These are phyloP conservation scores for Cercophora newfieldiana DNA, from an alignment of 495 filamentous ascomycete genomes.

Conservation along the genomic window DNA sequence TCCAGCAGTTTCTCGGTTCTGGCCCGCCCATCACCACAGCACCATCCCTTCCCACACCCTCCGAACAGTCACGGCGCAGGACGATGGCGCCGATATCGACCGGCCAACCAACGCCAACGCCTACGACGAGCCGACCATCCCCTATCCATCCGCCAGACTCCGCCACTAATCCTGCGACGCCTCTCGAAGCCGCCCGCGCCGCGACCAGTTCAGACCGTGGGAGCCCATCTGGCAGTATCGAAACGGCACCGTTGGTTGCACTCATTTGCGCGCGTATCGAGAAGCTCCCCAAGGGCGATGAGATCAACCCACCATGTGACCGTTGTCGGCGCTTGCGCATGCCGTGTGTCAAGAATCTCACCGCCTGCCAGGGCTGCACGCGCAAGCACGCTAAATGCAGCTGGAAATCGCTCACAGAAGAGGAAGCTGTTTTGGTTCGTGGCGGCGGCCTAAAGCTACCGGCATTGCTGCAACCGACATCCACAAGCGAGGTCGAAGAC, in stretches of 20 bases:
- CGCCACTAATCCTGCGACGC: constrained; percentile 10
- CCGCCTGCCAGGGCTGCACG: constrained; percentile 82
- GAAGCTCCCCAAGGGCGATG: constrained; percentile 67
- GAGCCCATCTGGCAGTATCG: not conserved
- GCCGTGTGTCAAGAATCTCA: constrained; percentile 81
- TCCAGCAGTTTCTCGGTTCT: constrained; percentile 41
- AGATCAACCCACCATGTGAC: constrained; percentile 77
- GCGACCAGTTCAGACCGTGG: not conserved
- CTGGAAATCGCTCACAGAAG: constrained; percentile 74
- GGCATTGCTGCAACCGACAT: not conserved
- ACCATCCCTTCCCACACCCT: constrained; percentile 15
- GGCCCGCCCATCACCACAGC: not conserved
- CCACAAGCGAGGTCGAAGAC: not conserved
- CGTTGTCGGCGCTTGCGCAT: constrained; percentile 76
- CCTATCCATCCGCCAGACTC: constrained; percentile 16
- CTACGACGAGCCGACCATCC: constrained; percentile 27
- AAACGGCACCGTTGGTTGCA: constrained; percentile 38
- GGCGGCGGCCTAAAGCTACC: not conserved
- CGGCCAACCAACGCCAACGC: not conserved
- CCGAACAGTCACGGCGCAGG: not conserved
- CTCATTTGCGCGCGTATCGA: constrained; percentile 77
- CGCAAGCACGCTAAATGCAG: constrained; percentile 85
- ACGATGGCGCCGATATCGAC: not conserved
- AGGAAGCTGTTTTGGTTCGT: constrained; percentile 52
- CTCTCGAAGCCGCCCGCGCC: not conserved